A percentile compares a stretch with the other conserved stretches of the same genome.
Evolutionary conservation across 352 stramenopile species (phyloP).

Genomic region (Globisporangium orthogonon): DNA sequence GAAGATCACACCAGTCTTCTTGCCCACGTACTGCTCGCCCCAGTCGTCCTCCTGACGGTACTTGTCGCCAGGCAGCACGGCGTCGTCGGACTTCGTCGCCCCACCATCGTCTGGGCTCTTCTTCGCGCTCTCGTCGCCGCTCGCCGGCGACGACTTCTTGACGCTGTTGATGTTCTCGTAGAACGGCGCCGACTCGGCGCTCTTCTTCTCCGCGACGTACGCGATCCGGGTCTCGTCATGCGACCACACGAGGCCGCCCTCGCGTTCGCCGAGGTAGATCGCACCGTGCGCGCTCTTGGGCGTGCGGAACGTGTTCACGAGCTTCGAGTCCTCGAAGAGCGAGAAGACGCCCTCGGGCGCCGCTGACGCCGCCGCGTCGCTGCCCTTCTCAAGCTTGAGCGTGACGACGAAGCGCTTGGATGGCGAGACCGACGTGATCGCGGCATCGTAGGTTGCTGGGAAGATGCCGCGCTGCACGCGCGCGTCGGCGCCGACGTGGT

Average conservation of each 20-base stretch:
- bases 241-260: slow-evolving; percentile 70
- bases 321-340: slow-evolving; percentile 32
- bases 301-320: slow-evolving; percentile 50
- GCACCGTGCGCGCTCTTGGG: slow-evolving; percentile 62
- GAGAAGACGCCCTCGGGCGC: slow-evolving; percentile 41
- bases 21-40: slow-evolving; percentile 81
- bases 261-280: slow-evolving; percentile 65
- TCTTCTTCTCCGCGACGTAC: slow-evolving; percentile 75
- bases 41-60: slow-evolving; percentile 77
- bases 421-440: slow-evolving; percentile 48
- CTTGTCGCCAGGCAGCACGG: slow-evolving; percentile 32
- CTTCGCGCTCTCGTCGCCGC: slow-evolving; percentile 9
- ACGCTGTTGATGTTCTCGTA: slow-evolving; percentile 51
- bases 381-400: slow-evolving; percentile 44
- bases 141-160: slow-evolving; percentile 13
- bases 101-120: slow-evolving; percentile 6
- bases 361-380: slow-evolving; percentile 9
- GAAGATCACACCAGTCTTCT: slow-evolving; percentile 65
- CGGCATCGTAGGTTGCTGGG: slow-evolving; percentile 30
- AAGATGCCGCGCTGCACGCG: slow-evolving; percentile 27
- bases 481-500: slow-evolving; percentile 25
- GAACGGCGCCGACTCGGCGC: slow-evolving; percentile 34
- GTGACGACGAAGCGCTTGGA: slow-evolving; percentile 44
- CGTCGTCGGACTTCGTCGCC: neutral
- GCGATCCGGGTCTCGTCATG: slow-evolving; percentile 63